Evolutionary conservation across 1,139 yeast genomes (phyloP).

Genomic region (Pichia sp.): DNA sequence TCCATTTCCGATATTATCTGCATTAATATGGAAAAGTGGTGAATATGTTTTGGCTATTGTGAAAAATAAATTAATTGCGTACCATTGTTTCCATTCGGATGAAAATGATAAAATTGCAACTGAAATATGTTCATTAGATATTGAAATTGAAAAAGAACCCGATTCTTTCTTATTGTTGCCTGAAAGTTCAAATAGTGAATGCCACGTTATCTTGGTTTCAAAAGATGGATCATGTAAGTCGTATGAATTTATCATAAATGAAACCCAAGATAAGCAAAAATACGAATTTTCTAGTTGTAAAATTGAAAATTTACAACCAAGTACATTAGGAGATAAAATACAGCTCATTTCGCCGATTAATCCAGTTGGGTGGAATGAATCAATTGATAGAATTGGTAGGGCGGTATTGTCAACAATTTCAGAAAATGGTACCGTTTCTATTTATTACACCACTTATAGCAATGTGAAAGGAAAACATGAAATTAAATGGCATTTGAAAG

Average conservation of each 20-base stretch:
- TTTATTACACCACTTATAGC: conserved; percentile 37
- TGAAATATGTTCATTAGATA: conserved; percentile 13
- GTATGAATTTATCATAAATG: conserved; percentile 21
- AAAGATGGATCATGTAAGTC: conserved; percentile 22
- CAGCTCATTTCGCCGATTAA: conserved; percentile 56
- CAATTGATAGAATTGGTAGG: conserved; percentile 37
- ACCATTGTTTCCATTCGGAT: conserved; percentile 45
- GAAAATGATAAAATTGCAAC: conserved; percentile 19
- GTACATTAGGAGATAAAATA: conserved; percentile 28
- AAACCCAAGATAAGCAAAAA: conserved; percentile 18
- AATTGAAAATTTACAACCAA: conserved; percentile 25
- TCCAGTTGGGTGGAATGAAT: conserved; percentile 50
- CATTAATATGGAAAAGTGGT: conserved; percentile 52
- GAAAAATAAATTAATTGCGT: conserved; percentile 43
- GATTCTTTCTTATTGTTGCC: conserved; percentile 43
- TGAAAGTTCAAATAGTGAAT: conserved; percentile 32
- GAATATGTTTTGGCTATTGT: conserved; percentile 42
- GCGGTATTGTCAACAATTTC: conserved; percentile 57
- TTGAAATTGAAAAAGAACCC: conserved; percentile 27
- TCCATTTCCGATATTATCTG: conserved; percentile 37
- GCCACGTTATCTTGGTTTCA: conserved; percentile 41
- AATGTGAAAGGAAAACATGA: conserved; percentile 14
- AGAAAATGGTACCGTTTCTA: conserved; percentile 45
- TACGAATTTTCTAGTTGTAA: conserved; percentile 20
- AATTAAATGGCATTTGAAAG: conserved; percentile 47